phyloP scores from a whole-genome alignment of 257 asterid genomes.

The Plantago ovata region DNA sequence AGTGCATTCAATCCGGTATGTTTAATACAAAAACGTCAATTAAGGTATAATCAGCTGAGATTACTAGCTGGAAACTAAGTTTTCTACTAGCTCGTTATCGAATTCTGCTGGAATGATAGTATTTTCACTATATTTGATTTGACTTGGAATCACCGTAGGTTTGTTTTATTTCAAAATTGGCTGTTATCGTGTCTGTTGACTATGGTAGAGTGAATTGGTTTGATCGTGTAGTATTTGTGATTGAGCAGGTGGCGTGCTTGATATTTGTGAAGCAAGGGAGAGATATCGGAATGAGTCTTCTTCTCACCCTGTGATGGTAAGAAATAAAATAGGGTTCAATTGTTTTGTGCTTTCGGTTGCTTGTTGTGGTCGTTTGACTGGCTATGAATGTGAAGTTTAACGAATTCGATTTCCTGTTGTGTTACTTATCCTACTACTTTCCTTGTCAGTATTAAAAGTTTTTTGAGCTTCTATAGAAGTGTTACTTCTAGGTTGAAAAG shows the following conservation, averaged over 20 bases:
- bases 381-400: not conserved
- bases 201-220: constrained; percentile 20
- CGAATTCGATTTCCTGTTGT: not conserved
- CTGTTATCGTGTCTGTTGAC: not conserved
- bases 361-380: constrained; percentile 7
- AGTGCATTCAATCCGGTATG: constrained; percentile 64
- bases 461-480: not conserved
- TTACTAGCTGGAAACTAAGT: not conserved
- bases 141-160: not conserved
- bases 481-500: not conserved
- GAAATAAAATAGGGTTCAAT: constrained; percentile 10
- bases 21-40: not conserved
- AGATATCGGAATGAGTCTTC: constrained; percentile 55
- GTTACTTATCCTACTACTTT: not conserved
- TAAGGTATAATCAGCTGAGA: too few relatives aligned
- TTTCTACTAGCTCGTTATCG: not conserved
- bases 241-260: constrained; percentile 74
- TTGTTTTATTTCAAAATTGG: not conserved
- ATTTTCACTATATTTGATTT: not conserved
- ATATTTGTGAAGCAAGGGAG: constrained; percentile 60
- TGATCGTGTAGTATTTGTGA: constrained; percentile 23
- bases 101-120: not conserved
- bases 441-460: not conserved
- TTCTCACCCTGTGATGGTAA: constrained; percentile 64
- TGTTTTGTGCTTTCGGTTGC: constrained; percentile 9